Evolutionary conservation across 2,329 filamentous ascomycete species (phyloP).

Genomic region (Colletotrichum sp.): DNA sequence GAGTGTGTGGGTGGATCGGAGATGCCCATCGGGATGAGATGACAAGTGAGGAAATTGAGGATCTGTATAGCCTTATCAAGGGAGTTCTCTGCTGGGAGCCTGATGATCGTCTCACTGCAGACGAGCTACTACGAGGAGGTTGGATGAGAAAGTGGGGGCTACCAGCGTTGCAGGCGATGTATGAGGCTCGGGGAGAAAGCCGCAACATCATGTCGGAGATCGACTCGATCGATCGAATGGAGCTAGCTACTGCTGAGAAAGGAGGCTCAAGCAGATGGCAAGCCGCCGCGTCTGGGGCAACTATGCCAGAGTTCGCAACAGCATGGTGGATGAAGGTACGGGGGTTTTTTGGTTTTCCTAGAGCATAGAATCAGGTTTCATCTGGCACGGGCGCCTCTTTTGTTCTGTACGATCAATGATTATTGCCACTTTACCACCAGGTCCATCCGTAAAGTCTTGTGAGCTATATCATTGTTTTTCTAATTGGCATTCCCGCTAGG

Average conservation of each 20-base stretch:
- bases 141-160: background rate
- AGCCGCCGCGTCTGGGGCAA: background rate
- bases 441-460: too few species aligned
- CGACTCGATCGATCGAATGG: background rate
- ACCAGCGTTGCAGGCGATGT: background rate
- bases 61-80: background rate
- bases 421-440: too few species aligned
- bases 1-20: background rate
- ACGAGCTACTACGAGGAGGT: background rate
- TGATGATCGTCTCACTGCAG: background rate
- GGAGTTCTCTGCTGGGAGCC: background rate
- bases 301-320: background rate
- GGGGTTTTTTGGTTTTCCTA: background rate
- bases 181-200: background rate
- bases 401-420: background rate
- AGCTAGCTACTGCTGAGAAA: background rate
- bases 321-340: background rate
- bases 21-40: background rate
- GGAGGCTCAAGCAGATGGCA: background rate
- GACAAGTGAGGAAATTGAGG: background rate
- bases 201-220: background rate
- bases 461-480: background rate
- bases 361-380: background rate
- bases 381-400: background rate
- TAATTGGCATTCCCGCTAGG: background rate